A percentile compares a stretch with the other conserved stretches of the same genome.
Evolutionary conservation across 2,329 filamentous ascomycete genomes (phyloP).

Genomic region (Calonectria pseudoturangicola): DNA sequence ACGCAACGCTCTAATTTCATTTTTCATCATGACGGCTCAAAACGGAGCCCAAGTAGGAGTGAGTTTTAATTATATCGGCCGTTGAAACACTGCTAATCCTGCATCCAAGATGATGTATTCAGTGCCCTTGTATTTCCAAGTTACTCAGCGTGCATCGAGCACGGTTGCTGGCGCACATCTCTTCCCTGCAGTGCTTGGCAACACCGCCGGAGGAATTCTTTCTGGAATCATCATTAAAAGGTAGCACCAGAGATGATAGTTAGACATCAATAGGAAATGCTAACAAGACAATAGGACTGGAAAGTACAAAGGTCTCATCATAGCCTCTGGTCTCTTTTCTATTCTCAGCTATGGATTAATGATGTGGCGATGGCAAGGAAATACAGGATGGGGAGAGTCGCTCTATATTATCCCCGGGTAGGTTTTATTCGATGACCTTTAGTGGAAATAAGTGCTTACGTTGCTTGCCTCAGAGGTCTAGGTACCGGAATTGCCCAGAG

Average conservation of each 20-base stretch:
- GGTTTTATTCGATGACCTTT: background rate
- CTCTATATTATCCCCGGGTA: slow-evolving; percentile 74
- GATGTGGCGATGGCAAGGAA: slow-evolving; percentile 74
- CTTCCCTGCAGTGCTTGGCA: slow-evolving; percentile 80
- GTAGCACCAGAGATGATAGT: slow-evolving; percentile 46
- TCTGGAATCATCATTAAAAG: slow-evolving; percentile 74
- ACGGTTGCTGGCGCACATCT: slow-evolving; percentile 77
- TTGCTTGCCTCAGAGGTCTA: slow-evolving; percentile 54
- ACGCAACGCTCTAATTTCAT: slow-evolving; percentile 71
- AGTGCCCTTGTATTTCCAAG: slow-evolving; percentile 82
- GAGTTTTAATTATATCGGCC: background rate
- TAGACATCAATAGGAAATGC: background rate
- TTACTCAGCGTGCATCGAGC: slow-evolving; percentile 74
- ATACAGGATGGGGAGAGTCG: slow-evolving; percentile 73
- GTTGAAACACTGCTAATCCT: background rate
- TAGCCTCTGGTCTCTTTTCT: slow-evolving; percentile 69
- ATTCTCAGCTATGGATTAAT: slow-evolving; percentile 71
- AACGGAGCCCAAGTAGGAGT: slow-evolving; percentile 66
- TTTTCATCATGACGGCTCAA: slow-evolving; percentile 74
- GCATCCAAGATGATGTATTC: slow-evolving; percentile 71
- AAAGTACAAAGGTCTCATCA: slow-evolving; percentile 73
- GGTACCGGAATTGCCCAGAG: slow-evolving; percentile 64
- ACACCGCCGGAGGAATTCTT: slow-evolving; percentile 77
- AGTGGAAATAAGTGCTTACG: slow-evolving; percentile 12
- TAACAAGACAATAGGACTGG: slow-evolving; percentile 67